A percentile compares a stretch with the other conserved stretches of the same genome.
Evolutionary conservation across 768 basidiomycete species (phyloP).

Genomic region (Auricularia heimuer): DNA sequence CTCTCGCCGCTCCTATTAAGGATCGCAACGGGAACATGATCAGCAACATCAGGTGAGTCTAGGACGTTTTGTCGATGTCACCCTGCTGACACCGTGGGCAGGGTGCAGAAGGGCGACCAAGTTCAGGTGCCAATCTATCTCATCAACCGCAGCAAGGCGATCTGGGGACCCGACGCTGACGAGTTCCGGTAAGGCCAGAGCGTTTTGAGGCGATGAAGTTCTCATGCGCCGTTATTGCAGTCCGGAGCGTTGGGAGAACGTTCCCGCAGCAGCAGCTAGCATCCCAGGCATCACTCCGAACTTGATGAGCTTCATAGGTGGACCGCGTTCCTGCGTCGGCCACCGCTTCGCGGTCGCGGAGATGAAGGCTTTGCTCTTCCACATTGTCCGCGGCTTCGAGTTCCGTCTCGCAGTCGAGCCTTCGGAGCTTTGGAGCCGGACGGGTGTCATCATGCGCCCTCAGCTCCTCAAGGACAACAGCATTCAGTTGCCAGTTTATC

Average conservation of each 20-base stretch:
- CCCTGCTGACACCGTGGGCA: conserved; percentile 17
- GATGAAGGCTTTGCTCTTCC: conserved; percentile 7
- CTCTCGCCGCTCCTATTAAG: conserved; percentile 17
- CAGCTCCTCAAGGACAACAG: background rate
- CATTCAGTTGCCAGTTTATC: background rate
- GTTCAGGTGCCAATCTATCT: conserved; percentile 51
- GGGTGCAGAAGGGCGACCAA: conserved; percentile 39
- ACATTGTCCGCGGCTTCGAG: conserved; percentile 5
- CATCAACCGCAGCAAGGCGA: conserved; percentile 41
- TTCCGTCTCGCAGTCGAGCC: conserved; percentile 2
- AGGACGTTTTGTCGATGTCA: background rate
- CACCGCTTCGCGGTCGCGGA: background rate
- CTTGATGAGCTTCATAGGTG: conserved; percentile 4
- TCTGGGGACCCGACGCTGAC: conserved; percentile 62
- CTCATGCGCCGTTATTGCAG: background rate
- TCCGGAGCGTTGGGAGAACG: conserved; percentile 6
- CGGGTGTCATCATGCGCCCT: background rate
- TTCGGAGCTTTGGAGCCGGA: background rate
- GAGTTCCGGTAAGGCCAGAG: conserved; percentile 36
- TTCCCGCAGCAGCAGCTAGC: background rate
- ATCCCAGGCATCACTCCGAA: conserved; percentile 4
- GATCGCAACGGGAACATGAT: conserved; percentile 14
- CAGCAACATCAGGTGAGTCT: conserved; percentile 12
- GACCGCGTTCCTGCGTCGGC: conserved; percentile 7
- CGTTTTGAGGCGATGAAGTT: background rate